Evolutionary conservation across 208 protist species (phyloP), one percentile per base, ranked within the genome.

Genomic region (Leishmania martiniquensis): DNA sequence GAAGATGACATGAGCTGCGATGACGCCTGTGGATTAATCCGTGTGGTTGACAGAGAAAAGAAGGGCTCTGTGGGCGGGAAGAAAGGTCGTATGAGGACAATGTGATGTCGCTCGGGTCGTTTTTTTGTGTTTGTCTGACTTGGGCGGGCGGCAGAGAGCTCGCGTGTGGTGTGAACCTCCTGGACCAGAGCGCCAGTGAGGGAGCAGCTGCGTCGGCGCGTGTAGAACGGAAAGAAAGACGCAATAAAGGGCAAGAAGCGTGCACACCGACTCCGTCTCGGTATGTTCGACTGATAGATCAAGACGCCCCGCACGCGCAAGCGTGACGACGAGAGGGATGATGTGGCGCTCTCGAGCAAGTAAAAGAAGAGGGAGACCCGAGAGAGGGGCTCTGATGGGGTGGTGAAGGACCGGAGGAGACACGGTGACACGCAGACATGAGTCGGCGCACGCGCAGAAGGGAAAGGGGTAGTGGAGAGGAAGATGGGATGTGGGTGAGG

Each of bases 401-500:
- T 44, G 62, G 37, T 34, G n/a, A 42, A 47, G 10, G 42, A 42
- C 4, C 9, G 25, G 10, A 32, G n/a, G 65, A 51, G 12, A 72
- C 22, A 32, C 29, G 29, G 68, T 15, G 29, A 55, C 29, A 72
- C 29, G 42, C 68, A 54, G 29, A 44, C 17, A 54, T 29, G 20
- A 44, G 42, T 15, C 6, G 34, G 13, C 42, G 32, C 17, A 25
- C 51, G 22, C n/a, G 49, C 65, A 13, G 49, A 51, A 42, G 3
- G 42, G 25, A n/a, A 65, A n/a, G 49, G 65, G 4, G 9, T n/a
- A 69, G 22, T 57, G 42, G 10, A 59, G 44, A 5, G 47, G 47
- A 59, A 63, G 39, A 57, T 57, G 72, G 37, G 75, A n/a, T n/a
- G 45, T 44, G 29, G 42, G 78, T 44, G 57, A 60, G 60, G 57